Conservation (phyloP, 2,329 filamentous ascomycete genomes). For the Thelonectria rubi region DNA sequence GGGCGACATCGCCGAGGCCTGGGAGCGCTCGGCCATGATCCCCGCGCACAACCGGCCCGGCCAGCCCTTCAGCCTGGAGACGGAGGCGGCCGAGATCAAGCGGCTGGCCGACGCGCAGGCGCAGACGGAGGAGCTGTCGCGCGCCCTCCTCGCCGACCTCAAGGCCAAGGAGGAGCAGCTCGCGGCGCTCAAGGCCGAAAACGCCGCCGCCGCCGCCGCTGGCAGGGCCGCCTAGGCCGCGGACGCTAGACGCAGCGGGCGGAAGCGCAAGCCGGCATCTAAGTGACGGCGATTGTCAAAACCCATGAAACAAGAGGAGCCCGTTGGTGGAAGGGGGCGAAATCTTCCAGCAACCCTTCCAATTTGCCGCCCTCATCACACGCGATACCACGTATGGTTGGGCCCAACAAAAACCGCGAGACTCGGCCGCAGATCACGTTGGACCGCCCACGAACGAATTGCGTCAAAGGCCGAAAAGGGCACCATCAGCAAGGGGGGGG, state of each 20-base stretch:
- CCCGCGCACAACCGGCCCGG: constrained; percentile 72
- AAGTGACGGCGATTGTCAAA: neutral
- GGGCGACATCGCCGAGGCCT: constrained; percentile 58
- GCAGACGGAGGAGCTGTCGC: constrained; percentile 69
- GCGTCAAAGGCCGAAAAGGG: neutral
- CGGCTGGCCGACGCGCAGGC: constrained; percentile 70
- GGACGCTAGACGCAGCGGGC: constrained; percentile 13
- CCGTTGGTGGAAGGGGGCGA: too few species aligned
- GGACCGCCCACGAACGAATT: too few species aligned
- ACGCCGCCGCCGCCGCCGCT: constrained; percentile 59
- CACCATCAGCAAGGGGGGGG: neutral
- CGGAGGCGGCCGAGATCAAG: constrained; percentile 70
- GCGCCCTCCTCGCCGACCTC: constrained; percentile 67
- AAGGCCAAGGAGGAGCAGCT: constrained; percentile 72
- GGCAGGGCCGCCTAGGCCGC: constrained; percentile 43
- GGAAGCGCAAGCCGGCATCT: constrained; percentile 1
- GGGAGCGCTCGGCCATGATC: constrained; percentile 78
- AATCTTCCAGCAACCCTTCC: too few species aligned
- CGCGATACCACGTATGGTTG: too few species aligned
- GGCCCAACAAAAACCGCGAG: too few species aligned
- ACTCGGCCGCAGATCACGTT: too few species aligned
- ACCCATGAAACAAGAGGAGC: too few species aligned
- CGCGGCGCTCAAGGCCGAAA: constrained; percentile 67
- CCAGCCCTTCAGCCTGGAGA: constrained; percentile 78
- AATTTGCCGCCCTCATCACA: too few species aligned